A percentile compares a stretch with the other conserved stretches of the same genome.
phyloP scores from a whole-genome alignment of 1,284 basidiomycete genomes.

The Leccinum subfulvum region DNA sequence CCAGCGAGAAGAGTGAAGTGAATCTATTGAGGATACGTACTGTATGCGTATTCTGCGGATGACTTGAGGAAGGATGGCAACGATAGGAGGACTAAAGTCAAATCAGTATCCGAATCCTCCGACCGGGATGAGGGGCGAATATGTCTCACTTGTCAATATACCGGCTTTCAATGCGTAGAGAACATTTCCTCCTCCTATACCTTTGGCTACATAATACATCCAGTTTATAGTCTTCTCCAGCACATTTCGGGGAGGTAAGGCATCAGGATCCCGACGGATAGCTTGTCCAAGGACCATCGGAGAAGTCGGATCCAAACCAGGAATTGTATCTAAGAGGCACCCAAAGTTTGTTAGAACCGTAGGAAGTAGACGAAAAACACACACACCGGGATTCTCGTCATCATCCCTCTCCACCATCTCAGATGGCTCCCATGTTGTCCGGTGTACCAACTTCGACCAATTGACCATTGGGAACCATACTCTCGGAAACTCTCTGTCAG shows the following conservation, averaged over 20 bases:
- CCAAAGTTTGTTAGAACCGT: not conserved
- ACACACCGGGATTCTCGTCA: slow-evolving; percentile 52
- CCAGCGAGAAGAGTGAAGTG: not conserved
- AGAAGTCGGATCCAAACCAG: slow-evolving; percentile 48
- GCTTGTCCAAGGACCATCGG: slow-evolving; percentile 54
- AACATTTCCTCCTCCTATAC: slow-evolving; percentile 54
- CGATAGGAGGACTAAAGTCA: slow-evolving; percentile 49
- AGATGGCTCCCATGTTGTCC: slow-evolving; percentile 49
- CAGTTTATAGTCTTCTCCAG: slow-evolving; percentile 52
- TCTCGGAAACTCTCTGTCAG: slow-evolving; percentile 43
- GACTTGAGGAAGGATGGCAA: slow-evolving; percentile 59
- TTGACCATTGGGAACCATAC: slow-evolving; percentile 70
- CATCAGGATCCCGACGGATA: slow-evolving; percentile 68
- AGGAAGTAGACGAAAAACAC: not conserved
- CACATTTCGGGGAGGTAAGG: slow-evolving; percentile 61
- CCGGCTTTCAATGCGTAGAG: slow-evolving; percentile 83
- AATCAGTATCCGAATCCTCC: not conserved
- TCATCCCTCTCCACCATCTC: slow-evolving; percentile 45
- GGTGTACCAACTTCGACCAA: slow-evolving; percentile 38
- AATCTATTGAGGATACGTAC: slow-evolving; percentile 36
- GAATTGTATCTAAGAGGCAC: slow-evolving; percentile 50
- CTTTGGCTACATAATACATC: slow-evolving; percentile 41
- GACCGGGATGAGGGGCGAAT: not conserved
- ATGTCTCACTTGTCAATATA: slow-evolving; percentile 51
- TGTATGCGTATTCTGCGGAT: slow-evolving; percentile 58